A percentile compares a stretch with the other conserved stretches of the same genome.
Conservation (phyloP, 2,329 filamentous ascomycete species). For the Colletotrichum noveboracense region DNA sequence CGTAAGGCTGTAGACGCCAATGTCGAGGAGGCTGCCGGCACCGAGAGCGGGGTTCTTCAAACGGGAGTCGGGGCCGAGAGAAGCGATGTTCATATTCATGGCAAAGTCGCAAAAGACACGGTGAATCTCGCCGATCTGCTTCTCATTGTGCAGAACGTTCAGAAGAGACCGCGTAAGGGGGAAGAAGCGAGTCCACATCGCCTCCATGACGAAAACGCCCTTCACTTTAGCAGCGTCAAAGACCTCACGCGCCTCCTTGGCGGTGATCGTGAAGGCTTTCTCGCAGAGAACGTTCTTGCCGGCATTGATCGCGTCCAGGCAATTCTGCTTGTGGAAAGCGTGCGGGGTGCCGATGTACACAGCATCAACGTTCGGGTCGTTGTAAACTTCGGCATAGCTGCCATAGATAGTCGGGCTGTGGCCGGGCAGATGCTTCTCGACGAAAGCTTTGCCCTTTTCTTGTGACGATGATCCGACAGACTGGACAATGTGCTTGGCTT, state of each 20-base stretch:
- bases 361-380: conserved; percentile 46
- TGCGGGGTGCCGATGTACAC: conserved; percentile 53
- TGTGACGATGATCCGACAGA: conserved; percentile 45
- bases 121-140: conserved; percentile 41
- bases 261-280: conserved; percentile 50
- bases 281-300: conserved; percentile 52
- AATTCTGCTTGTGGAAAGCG: conserved; percentile 47
- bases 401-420: conserved; percentile 38
- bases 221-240: conserved; percentile 42
- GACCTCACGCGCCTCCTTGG: conserved; percentile 42
- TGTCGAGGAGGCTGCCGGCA: conserved; percentile 46
- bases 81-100: conserved; percentile 38
- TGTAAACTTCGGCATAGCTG: conserved; percentile 44
- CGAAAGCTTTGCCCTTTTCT: conserved; percentile 43
- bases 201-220: conserved; percentile 50
- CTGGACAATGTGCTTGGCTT: conserved; percentile 45
- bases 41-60: conserved; percentile 44
- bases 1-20: conserved; percentile 48
- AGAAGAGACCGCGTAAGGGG: conserved; percentile 40
- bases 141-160: conserved; percentile 41
- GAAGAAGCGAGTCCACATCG: conserved; percentile 50
- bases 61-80: conserved; percentile 34
- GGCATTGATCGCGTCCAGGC: conserved; percentile 45
- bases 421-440: conserved; percentile 32
- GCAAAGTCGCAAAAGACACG: conserved; percentile 46